Evolutionary conservation across 2,329 filamentous ascomycete genomes (phyloP).

Genomic region (Aspergillus ustus): DNA sequence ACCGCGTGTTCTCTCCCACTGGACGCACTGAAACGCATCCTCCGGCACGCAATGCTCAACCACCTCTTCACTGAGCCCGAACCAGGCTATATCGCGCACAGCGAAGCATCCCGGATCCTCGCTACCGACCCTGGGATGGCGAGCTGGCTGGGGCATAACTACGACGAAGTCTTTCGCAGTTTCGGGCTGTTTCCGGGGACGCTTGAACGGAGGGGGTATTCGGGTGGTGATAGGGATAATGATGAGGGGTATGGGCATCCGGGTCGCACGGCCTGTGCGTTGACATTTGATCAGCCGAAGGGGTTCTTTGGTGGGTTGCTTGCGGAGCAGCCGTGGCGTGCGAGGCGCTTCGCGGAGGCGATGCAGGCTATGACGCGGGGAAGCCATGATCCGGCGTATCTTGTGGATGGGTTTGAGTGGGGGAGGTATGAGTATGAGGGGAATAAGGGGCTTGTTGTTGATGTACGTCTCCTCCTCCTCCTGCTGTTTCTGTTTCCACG

Average conservation of each 20-base stretch:
- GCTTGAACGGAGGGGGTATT: not conserved
- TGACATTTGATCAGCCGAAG: slow-evolving; percentile 2
- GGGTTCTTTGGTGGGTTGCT: not conserved
- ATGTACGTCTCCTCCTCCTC: not conserved
- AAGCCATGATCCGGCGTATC: slow-evolving; percentile 3
- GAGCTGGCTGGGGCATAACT: slow-evolving; percentile 4
- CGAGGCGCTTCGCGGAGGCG: not conserved
- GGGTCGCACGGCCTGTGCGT: not conserved
- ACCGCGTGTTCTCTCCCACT: not conserved
- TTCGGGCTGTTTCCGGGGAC: not conserved
- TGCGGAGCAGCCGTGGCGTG: slow-evolving; percentile 1
- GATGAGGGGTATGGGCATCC: not conserved
- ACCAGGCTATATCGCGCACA: slow-evolving; percentile 5
- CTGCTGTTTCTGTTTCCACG: no score
- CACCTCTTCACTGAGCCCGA: slow-evolving; percentile 1
- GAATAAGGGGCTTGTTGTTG: not conserved
- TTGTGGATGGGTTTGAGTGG: slow-evolving; percentile 3
- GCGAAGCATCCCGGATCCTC: not conserved
- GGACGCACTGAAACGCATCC: not conserved
- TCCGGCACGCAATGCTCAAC: slow-evolving; percentile 3
- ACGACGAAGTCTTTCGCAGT: slow-evolving; percentile 11
- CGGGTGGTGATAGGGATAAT: not conserved
- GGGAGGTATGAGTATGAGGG: not conserved
- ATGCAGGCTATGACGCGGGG: slow-evolving; percentile 7
- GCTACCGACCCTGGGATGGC: not conserved